Evolutionary conservation across 441 rosid genomes (phyloP), one percentile per base, ranked within the genome.

Genomic region (Geranium incanum): DNA sequence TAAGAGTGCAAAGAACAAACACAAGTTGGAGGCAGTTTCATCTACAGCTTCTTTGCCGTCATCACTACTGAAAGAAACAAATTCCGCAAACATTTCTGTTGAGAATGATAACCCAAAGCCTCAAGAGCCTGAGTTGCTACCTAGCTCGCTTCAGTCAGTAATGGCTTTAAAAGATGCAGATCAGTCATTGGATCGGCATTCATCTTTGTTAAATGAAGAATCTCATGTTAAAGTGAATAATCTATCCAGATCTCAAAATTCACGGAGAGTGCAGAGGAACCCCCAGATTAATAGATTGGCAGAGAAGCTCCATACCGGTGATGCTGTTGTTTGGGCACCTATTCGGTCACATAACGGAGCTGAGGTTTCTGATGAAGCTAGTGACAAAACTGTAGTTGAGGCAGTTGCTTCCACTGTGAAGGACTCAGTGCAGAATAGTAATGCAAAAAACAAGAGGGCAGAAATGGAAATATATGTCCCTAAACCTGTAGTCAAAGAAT

Each of bases 401-500:
- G 73, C 57, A 62, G 77, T 76, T 70, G 74, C 83, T 28, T 72
- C 85, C 11, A 55, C 78, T 13, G 87, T 84, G 83, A 86, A 73
- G 68, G 89, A 79, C 70, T 87, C 81, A 68, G 83, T 81, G 71
- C 94, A 87, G 78, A 60, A 60, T 60, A 82, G 74, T 72, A 87
- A 76, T 83, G 73, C 87, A 68, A 91, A 82, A 81, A 84, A 77
- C 79, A 95, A 87, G 87, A 89, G 97, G 76, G 92, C 91, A 36
- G 99, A 95, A 83, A 84, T 93, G 68, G 98, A 91, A 85, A 89
- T 96, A 75, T 93, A 93, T 59, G 73, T 91, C 52, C 90, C 96
- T n/a, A 95, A 91, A 84, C 95, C 94, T 78, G 88, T 80, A 57
- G 97, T 90, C 73, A 91, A 93, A 82, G 98, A 93, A 88, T 83